Conservation (phyloP, 768 basidiomycete species). For the Boletus subcaerulescens region DNA sequence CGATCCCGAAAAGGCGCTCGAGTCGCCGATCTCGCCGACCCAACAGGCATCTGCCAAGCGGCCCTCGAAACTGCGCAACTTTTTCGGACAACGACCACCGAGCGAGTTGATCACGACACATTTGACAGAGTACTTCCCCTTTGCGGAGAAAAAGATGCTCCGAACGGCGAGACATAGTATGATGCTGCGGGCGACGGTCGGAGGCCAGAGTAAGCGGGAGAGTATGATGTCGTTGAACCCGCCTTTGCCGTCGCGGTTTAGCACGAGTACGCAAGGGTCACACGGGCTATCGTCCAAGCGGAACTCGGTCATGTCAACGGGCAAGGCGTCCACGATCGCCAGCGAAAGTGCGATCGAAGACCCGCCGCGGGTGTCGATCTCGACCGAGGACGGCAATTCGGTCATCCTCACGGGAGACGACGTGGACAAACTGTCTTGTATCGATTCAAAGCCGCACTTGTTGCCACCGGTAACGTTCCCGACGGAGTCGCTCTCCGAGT, state of each 20-base stretch:
- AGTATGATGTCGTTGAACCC: conserved; percentile 44
- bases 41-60: conserved; percentile 32
- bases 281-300: conserved; percentile 49
- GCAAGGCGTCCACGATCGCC: conserved; percentile 30
- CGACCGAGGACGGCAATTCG: conserved; percentile 67
- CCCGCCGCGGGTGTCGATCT: conserved; percentile 71
- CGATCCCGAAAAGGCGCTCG: conserved; percentile 67
- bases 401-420: conserved; percentile 59
- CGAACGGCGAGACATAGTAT: conserved; percentile 89
- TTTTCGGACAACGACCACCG: conserved; percentile 97
- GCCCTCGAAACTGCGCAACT: conserved; percentile 82
- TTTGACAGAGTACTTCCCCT: conserved; percentile 92
- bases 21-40: conserved; percentile 54
- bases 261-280: conserved; percentile 35
- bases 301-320: conserved; percentile 35
- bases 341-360: conserved; percentile 38
- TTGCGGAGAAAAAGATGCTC: conserved; percentile 86
- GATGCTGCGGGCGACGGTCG: conserved; percentile 54
- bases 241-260: conserved; percentile 38
- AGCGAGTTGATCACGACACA: conserved; percentile 96
- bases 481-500: conserved; percentile 76
- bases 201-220: conserved; percentile 38
- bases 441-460: conserved; percentile 48
- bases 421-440: conserved; percentile 29
- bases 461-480: conserved; percentile 79